A percentile compares a stretch with the other conserved stretches of the same genome.
These are phyloP conservation scores for Lindgomyces ingoldianus DNA, from an alignment of 495 filamentous ascomycete genomes.

Conservation along the genomic window DNA sequence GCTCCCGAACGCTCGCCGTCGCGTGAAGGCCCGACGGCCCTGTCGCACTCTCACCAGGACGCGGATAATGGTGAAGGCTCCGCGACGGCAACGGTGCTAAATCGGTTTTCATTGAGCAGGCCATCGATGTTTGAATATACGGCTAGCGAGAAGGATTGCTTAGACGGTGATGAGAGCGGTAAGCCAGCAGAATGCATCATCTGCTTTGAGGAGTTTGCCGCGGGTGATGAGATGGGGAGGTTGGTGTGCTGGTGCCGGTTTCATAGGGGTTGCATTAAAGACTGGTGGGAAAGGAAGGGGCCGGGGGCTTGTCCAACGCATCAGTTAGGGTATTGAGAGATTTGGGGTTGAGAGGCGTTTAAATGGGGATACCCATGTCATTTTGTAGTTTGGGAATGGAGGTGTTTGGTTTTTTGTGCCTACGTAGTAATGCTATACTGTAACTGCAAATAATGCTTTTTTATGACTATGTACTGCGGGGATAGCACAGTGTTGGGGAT, in stretches of 20 bases:
- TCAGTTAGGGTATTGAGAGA: constrained; percentile 38
- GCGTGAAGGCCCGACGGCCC: too few relatives aligned
- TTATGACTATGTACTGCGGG: too few relatives aligned
- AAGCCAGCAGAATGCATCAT: constrained; percentile 77
- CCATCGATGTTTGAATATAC: constrained; percentile 65
- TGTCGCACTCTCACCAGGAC: too few relatives aligned
- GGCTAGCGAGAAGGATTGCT: constrained; percentile 90
- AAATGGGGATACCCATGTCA: neutral
- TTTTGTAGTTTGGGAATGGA: too few relatives aligned
- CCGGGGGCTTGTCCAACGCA: constrained; percentile 48
- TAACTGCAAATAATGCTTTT: too few relatives aligned
- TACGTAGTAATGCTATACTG: too few relatives aligned
- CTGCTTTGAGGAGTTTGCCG: constrained; percentile 93
- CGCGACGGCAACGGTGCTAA: neutral
- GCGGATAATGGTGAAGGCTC: too few relatives aligned
- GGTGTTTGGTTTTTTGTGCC: too few relatives aligned
- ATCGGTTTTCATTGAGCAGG: constrained; percentile 3
- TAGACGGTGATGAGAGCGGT: constrained; percentile 67
- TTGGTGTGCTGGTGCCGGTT: constrained; percentile 94
- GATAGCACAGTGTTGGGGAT: too few relatives aligned
- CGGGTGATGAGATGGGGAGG: constrained; percentile 76
- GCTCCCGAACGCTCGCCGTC: too few relatives aligned
- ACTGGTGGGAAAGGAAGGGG: constrained; percentile 49
- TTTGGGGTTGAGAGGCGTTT: neutral
- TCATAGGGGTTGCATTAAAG: constrained; percentile 57